phyloP scores from a whole-genome alignment of 1,284 basidiomycete genomes.

The Sporisorium iseilematis-ciliati region DNA sequence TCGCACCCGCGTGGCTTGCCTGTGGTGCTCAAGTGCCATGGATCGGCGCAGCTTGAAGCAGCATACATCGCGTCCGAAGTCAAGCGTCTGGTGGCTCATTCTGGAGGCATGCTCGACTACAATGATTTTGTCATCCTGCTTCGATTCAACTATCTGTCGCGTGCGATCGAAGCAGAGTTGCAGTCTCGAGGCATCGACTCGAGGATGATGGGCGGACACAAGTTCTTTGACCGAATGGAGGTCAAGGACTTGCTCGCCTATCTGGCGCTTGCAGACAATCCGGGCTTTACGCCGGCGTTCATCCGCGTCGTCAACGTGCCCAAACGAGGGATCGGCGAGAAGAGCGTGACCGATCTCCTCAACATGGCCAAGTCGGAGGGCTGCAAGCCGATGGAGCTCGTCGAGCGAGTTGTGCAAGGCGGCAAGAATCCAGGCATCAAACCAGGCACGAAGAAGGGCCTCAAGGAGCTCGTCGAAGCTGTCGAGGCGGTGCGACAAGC shows the following conservation, averaged over 20 bases:
- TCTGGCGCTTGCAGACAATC: slow-evolving; percentile 79
- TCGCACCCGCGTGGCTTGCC: slow-evolving; percentile 77
- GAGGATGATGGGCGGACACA: slow-evolving; percentile 82
- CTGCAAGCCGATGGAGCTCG: slow-evolving; percentile 76
- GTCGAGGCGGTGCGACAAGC: slow-evolving; percentile 75
- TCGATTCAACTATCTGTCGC: slow-evolving; percentile 84
- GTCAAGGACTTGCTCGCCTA: slow-evolving; percentile 91
- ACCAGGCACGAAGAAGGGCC: slow-evolving; percentile 77
- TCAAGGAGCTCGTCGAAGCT: slow-evolving; percentile 76
- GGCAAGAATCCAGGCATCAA: slow-evolving; percentile 75
- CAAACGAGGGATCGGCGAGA: slow-evolving; percentile 82
- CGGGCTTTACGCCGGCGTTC: slow-evolving; percentile 79
- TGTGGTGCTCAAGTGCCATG: slow-evolving; percentile 65
- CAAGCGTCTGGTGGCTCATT: slow-evolving; percentile 80
- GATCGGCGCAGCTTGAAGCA: slow-evolving; percentile 54
- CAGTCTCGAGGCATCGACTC: slow-evolving; percentile 83
- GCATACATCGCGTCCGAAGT: slow-evolving; percentile 80
- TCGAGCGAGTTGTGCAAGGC: slow-evolving; percentile 38
- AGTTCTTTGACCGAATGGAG: slow-evolving; percentile 83
- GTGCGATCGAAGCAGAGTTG: slow-evolving; percentile 81
- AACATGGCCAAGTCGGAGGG: slow-evolving; percentile 74
- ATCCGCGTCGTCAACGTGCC: slow-evolving; percentile 83
- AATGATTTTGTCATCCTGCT: slow-evolving; percentile 73
- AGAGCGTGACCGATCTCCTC: slow-evolving; percentile 78
- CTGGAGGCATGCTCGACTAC: slow-evolving; percentile 76